Base-by-base conservation (phyloP, 1,284 basidiomycete species). In the Cronartium quercuum region DNA sequence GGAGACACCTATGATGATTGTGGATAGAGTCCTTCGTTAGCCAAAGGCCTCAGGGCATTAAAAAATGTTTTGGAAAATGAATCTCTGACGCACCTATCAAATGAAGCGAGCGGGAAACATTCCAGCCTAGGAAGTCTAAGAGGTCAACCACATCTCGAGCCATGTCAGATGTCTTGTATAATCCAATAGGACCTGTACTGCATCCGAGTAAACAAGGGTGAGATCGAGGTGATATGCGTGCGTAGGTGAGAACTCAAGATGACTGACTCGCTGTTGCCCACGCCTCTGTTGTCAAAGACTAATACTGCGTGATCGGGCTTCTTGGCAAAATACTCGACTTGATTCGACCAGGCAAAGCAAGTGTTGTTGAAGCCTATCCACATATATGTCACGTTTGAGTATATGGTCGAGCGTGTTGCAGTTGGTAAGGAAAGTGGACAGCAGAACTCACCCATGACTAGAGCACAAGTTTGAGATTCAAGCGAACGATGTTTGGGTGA, bases 241-340 rank as follows among this genome's bases (percentile, higher is more conserved):
- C 37, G 38, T 12, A 47, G n/a, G 10, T 47, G 42, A 13, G 10
- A 60, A 60, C n/a, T 24, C 15, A 9, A 34, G n/a, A 21, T 81
- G 0, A 91, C 91, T 24, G 86, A 84, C 24, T 86, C 87, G 63
- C 88, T 90, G 80, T 91, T 87, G 4, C 93, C 91, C 0, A 91
- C 91, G 0, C 92, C 92, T 51, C 91, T 86, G 80, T 95, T 94
- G 81, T 95, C 92, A 78, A 94, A 90, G 0, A 92, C 90, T 2
- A 95, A 84, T 6, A 87, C 83, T 0, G 88, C 87, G 76, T 89
- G 83, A 18, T 77, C 76, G 0, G 78, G 70, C 13, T 80, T 78
- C 1, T 75, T 61, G 15, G 77, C 75, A 24, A 84, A 81, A 68
- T 81, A 73, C 55, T 80, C 77, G 15, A 83, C 80, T 74, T 84